Evolutionary conservation across 2,329 filamentous ascomycete species (phyloP), one percentile per base, ranked within the genome.

Genomic region (Nothophoma quercina): DNA sequence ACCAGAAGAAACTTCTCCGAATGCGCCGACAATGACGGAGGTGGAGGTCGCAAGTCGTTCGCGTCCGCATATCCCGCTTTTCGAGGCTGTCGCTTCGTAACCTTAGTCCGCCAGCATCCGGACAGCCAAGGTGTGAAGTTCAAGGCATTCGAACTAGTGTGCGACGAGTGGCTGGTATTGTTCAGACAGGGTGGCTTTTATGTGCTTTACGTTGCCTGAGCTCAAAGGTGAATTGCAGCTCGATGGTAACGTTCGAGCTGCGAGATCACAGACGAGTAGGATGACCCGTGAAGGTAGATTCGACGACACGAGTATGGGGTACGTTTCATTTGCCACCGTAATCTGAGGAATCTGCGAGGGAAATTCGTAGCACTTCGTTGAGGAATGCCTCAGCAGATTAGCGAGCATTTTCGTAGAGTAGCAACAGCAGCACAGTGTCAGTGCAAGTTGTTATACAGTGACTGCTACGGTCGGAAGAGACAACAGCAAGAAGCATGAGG

Each of bases 21-120:
- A 60, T 57, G 59, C 56, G 39, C 52, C 44, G 47, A 60, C 12
- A 48, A 58, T 64, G 55, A 61, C 57, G 53, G 40, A 13, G 16
- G 30, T 51, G 42, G 36, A 36, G 40, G 36, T 34, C 26, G 34
- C 34, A 33, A 18, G 7, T 41, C 41, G 41, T 51, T 51, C 23
- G 28, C 35, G 25, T 28, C 29, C 29, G 35, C 48, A 28, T 29
- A 40, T 7, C 12, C 35, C 29, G 28, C 41, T 18, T 22, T 22
- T 28, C 30, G n/a, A 25, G 21, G 22, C 35, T 51, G 28, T 35
- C 41, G 41, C 28, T 30, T 40, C 9, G 12, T 19, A 40, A 28
- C 34, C 12, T 28, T 25, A 26, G 15, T 25, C 48, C 40, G 48
- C 35, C 29, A 16, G 13, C 41, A 25, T 35, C 34, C 34, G 40